These are phyloP conservation scores for Ustilago loliicola DNA, from an alignment of 1,284 basidiomycete species.

Conservation along the genomic window DNA sequence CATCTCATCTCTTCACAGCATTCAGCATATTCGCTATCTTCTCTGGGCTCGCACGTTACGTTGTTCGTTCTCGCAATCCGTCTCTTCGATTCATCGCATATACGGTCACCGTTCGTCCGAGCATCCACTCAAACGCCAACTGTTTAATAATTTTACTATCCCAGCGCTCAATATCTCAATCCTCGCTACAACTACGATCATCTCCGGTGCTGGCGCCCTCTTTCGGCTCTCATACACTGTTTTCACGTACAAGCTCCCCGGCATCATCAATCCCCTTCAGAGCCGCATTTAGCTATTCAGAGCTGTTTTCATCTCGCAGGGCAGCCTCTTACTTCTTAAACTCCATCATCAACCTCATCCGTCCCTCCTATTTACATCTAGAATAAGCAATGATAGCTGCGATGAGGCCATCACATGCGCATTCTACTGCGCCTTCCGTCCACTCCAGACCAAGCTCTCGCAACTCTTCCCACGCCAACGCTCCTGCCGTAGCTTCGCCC, in stretches of 20 bases:
- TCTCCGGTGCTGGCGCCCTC: not conserved
- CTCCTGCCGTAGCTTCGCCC: constrained; percentile 39
- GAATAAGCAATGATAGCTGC: constrained; percentile 57
- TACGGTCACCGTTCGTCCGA: constrained; percentile 13
- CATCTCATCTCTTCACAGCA: not conserved
- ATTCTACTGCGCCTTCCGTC: constrained; percentile 42
- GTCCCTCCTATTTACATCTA: not conserved
- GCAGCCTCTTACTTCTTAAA: not conserved
- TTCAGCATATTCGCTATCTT: constrained; percentile 1
- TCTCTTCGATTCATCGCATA: constrained; percentile 19
- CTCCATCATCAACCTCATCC: not conserved
- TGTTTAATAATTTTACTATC: not conserved
- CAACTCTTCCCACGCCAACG: constrained; percentile 38
- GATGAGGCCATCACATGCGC: constrained; percentile 55
- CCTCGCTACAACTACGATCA: not conserved
- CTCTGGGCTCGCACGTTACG: constrained; percentile 11
- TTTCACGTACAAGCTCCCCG: not conserved
- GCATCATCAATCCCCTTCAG: not conserved
- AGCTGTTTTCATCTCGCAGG: not conserved
- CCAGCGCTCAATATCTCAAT: not conserved
- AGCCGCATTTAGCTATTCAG: not conserved
- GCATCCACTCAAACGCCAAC: constrained; percentile 5
- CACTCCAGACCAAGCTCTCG: constrained; percentile 55
- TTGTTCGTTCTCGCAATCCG: constrained; percentile 19
- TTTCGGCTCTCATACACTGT: not conserved